phyloP scores from a whole-genome alignment of 2,329 filamentous ascomycete genomes.

The Trichothecium roseum region DNA sequence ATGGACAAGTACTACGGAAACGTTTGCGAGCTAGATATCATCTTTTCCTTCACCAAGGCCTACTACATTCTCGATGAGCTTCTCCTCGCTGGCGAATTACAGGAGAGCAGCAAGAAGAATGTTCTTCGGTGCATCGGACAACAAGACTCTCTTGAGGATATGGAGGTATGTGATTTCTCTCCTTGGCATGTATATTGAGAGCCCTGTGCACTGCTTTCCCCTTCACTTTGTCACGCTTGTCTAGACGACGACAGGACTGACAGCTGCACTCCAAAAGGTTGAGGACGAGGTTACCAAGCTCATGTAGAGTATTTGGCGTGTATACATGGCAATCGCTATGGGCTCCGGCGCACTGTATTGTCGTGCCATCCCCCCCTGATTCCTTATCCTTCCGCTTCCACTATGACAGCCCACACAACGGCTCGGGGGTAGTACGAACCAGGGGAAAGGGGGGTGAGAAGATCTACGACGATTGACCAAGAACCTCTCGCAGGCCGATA shows the following conservation, averaged over 20 bases:
- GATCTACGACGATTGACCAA: too few species aligned
- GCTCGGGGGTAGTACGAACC: too few species aligned
- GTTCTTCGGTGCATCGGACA: slow-evolving; percentile 91
- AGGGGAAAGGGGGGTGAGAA: too few species aligned
- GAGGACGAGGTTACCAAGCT: slow-evolving; percentile 87
- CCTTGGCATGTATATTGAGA: background rate
- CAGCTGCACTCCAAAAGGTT: slow-evolving; percentile 42
- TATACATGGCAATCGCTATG: too few species aligned
- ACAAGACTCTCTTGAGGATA: slow-evolving; percentile 95
- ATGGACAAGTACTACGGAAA: slow-evolving; percentile 99
- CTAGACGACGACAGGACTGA: slow-evolving; percentile 4
- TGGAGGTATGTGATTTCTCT: slow-evolving; percentile 69
- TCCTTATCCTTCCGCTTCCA: too few species aligned
- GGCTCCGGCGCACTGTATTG: too few species aligned
- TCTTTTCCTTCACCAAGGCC: slow-evolving; percentile 99
- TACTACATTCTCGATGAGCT: slow-evolving; percentile 99
- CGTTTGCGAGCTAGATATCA: slow-evolving; percentile 98
- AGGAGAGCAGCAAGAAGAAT: slow-evolving; percentile 99
- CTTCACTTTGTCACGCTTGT: background rate
- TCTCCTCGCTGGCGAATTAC: slow-evolving; percentile 87
- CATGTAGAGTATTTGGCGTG: slow-evolving; percentile 47
- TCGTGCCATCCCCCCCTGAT: too few species aligned
- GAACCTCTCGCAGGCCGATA: too few species aligned
- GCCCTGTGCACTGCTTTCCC: slow-evolving; percentile 5
- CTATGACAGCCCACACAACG: too few species aligned